Conservation (phyloP, 371 early-diverging fungal genomes). For the Saksenaea oblongispora region DNA sequence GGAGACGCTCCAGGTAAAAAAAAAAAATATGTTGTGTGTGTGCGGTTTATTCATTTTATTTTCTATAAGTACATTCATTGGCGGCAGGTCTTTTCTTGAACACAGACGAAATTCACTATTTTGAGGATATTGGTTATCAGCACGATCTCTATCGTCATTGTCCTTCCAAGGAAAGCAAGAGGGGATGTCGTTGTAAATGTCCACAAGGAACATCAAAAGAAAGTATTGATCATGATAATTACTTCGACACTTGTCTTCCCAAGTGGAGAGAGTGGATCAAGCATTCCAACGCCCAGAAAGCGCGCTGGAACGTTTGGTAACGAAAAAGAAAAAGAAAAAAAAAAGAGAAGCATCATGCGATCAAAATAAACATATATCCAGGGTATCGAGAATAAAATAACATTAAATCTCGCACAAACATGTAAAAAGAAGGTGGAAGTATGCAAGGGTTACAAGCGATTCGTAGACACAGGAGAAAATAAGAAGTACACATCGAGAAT, state of each 20-base stretch:
- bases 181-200: slow-evolving; percentile 47
- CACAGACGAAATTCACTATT: slow-evolving; percentile 88
- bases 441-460: neutral
- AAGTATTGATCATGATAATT: slow-evolving; percentile 48
- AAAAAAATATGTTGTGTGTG: neutral
- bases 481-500: slow-evolving; percentile 7
- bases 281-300: slow-evolving; percentile 16
- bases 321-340: neutral
- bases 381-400: no score
- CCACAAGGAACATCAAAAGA: slow-evolving; percentile 37
- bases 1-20: slow-evolving; percentile 66
- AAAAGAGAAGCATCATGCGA: no score
- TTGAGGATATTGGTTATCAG: slow-evolving; percentile 88
- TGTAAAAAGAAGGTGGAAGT: neutral
- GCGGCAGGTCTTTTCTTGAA: slow-evolving; percentile 84
- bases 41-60: neutral
- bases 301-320: slow-evolving; percentile 19
- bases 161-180: slow-evolving; percentile 46
- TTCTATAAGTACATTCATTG: slow-evolving; percentile 77
- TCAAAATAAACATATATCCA: no score
- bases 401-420: no score
- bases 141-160: slow-evolving; percentile 79
- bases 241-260: slow-evolving; percentile 48
- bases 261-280: slow-evolving; percentile 42
- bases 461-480: neutral